Evolutionary conservation across 73 alveolate species (phyloP).

Genomic region (Paramecium biaurelia): DNA sequence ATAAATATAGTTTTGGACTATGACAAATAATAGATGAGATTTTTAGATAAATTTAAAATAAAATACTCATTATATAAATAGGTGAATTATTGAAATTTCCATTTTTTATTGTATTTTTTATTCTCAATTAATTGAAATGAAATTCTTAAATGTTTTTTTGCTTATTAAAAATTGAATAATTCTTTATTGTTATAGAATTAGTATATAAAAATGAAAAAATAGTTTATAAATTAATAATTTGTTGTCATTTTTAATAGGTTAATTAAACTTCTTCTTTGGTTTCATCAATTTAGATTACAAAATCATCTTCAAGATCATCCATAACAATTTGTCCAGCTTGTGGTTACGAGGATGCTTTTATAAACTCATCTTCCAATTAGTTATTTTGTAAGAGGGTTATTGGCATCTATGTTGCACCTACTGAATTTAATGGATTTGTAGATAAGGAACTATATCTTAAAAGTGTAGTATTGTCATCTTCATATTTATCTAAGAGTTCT

Average conservation of each 20-base stretch:
- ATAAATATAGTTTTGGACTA: too few species aligned
- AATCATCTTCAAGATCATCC: neutral
- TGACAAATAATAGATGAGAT: too few species aligned
- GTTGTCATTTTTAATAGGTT: neutral
- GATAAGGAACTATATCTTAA: neutral
- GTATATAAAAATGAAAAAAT: neutral
- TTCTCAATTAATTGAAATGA: too few species aligned
- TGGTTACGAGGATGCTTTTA: neutral
- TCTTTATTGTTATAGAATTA: neutral
- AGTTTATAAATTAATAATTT: neutral
- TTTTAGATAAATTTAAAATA: too few species aligned
- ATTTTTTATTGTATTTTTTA: too few species aligned
- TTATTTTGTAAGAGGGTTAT: neutral
- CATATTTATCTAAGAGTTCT: neutral
- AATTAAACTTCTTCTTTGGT: neutral
- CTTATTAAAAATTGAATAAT: too few species aligned
- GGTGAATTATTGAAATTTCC: too few species aligned
- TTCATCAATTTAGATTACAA: neutral
- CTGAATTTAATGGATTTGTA: neutral
- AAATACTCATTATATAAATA: too few species aligned
- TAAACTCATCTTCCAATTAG: neutral
- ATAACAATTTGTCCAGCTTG: neutral
- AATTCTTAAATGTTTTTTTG: too few species aligned
- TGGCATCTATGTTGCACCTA: neutral
- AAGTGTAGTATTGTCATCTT: constrained; percentile 21